These are phyloP conservation scores for Cordyceps cicadae DNA, from an alignment of 2,329 filamentous ascomycete species.

Conservation along the genomic window DNA sequence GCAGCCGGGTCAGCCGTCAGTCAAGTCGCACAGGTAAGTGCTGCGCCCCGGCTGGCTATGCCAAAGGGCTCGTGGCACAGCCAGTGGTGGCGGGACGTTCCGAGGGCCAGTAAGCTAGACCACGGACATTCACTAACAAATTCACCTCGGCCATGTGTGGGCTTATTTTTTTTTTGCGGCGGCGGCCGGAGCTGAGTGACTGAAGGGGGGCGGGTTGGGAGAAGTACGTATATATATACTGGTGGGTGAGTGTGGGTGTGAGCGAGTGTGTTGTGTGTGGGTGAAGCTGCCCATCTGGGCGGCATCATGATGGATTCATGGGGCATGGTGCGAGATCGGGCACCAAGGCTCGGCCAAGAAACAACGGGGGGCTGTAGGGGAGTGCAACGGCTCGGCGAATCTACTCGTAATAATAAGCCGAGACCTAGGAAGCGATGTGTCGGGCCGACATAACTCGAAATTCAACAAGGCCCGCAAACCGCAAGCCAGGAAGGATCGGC, in stretches of 20 bases:
- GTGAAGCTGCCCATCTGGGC: background rate
- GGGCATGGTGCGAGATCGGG: background rate
- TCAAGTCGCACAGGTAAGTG: background rate
- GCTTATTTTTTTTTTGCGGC: background rate
- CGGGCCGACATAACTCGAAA: background rate
- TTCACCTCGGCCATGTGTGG: background rate
- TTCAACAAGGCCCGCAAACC: background rate
- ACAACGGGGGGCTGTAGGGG: no score
- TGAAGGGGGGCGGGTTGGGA: background rate
- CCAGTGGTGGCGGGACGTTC: conserved; percentile 4
- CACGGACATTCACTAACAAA: background rate
- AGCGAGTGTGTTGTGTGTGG: no score
- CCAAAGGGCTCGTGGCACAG: background rate
- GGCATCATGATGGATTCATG: background rate
- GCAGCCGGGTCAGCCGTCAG: background rate
- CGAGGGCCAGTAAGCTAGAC: background rate
- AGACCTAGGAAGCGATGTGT: background rate
- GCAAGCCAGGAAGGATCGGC: background rate
- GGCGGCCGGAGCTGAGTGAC: background rate
- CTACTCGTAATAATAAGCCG: no score
- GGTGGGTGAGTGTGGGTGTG: background rate
- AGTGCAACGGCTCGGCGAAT: background rate
- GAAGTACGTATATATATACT: no score
- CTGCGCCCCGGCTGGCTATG: background rate
- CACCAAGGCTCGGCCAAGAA: background rate